A percentile compares a stretch with the other conserved stretches of the same genome.
These are phyloP conservation scores for Madurella mycetomatis DNA, from an alignment of 2,329 filamentous ascomycete species.

Conservation along the genomic window DNA sequence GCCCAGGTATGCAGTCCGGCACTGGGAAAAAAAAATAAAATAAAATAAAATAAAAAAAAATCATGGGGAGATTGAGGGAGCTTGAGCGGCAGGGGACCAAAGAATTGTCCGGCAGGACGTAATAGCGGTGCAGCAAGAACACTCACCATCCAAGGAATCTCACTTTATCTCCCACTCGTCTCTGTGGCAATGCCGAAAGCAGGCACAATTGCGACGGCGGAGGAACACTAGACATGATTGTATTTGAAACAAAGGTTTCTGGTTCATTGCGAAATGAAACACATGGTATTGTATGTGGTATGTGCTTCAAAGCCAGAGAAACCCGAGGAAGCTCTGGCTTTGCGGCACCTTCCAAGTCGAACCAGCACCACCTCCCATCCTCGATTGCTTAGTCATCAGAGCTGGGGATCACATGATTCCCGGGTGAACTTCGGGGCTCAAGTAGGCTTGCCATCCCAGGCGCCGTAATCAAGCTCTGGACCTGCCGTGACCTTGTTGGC, in stretches of 20 bases:
- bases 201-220: constrained; percentile 62
- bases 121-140: neutral
- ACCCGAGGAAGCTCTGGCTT: no score
- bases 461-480: constrained; percentile 7
- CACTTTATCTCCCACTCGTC: constrained; percentile 66
- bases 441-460: neutral
- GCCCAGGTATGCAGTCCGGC: no score
- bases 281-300: neutral
- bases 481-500: constrained; percentile 12
- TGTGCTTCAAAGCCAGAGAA: no score
- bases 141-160: constrained; percentile 88
- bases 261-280: neutral
- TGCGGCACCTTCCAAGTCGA: neutral
- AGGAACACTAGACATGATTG: constrained; percentile 53
- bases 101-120: no score
- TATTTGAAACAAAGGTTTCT: neutral
- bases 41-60: no score
- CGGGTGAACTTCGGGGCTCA: constrained; percentile 15
- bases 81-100: no score
- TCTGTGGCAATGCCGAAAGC: constrained; percentile 54
- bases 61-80: no score
- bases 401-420: constrained; percentile 17
- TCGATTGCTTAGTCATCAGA: constrained; percentile 6
- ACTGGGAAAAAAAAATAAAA: no score
- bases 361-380: neutral